Base-by-base conservation (phyloP, 2,329 filamentous ascomycete species). In the Pseudogymnoascus sp. region DNA sequence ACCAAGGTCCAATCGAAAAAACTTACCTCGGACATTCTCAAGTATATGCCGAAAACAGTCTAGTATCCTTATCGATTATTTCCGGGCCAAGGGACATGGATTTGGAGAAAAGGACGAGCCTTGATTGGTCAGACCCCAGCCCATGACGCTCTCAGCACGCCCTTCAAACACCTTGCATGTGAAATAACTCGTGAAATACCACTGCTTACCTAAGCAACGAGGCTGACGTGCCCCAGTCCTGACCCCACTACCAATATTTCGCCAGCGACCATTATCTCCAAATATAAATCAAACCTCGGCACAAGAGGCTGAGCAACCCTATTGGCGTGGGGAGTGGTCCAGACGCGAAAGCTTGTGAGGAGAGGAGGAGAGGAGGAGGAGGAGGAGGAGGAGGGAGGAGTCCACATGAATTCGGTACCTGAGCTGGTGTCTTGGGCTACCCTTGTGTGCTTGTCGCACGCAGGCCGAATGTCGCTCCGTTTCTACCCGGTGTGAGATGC, bases 11-110 rank as follows among this genome's bases (percentile, higher is more conserved):
- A n/a, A n/a, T n/a, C n/a, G n/a, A n/a, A n/a, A n/a, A 59, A 59
- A 59, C 53, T 59, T 59, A 59, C 53, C 53, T 59, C 53, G 53
- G 53, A 36, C 26, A 31, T 36, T 59, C 53, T 17, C 17, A 36
- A 21, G 26, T 33, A 33, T 23, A 33, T 4, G 6, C 33, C 53
- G 33, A 59, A 33, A 59, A 59, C 28, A 21, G 33, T 6, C 11
- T 33, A 36, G 53, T 31, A 4, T 9, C 1, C 33, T 33, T 17
- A 33, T 59, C 33, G 33, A 36, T 36, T 36, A 21, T 59, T 59
- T 36, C 33, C 53, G 53, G 26, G 28, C 53, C 53, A 59, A 59
- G 33, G 53, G 53, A 36, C 53, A 59, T 31, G 26, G 53, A 21
- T 11, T 59, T 59, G 26, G 53, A 31, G 26, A 59, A 59, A 8